Evolutionary conservation across 495 filamentous ascomycete species (phyloP), one percentile per base, ranked within the genome.

Genomic region (Penicillium fimorum): DNA sequence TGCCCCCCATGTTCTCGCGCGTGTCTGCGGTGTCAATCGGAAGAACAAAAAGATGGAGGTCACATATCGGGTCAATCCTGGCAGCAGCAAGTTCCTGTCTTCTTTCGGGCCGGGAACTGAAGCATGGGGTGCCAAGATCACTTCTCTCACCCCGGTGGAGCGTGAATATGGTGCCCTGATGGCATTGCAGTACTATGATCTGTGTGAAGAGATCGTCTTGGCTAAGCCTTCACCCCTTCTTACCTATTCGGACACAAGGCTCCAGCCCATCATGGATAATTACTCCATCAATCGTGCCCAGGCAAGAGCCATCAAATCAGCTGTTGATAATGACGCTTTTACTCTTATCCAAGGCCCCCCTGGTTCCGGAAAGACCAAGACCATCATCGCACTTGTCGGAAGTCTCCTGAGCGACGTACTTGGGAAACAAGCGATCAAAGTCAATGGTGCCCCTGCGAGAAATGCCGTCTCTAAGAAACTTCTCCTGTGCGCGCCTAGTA

Each of bases 311-410:
- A 87, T 98, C 59, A 81, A 90, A 55, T 94, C 92, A 51, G 95
- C 92, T 5, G 81, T 91, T 32, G 91, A 93, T 60, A 97, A 96
- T 61, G 92, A 96, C 71, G 94, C 88, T 0, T 98, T 98, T 67
- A 96, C 92, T 8, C 79, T 98, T 47, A 89, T 98, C 54, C 94
- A 98, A 72, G 94, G 94, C 40, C 95, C 94, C 47, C 94, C 94
- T 2, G 94, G 94, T 65, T 94, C 93, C 4, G 94, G 94, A 64
- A 98, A 98, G 73, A 98, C 94, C 0, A 98, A 97, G 69, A 98
- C 94, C 0, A 97, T 98, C 52, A 84, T 96, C 56, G 94, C 93
- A 45, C 96, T 97, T 75, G 91, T 96, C 13, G 94, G 94, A 42
- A 89, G 91, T 57, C 77, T 97, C 8, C 64, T 98, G 12, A 90